A percentile compares a stretch with the other conserved stretches of the same genome.
These are phyloP conservation scores for Tricharina praecox DNA, from an alignment of 495 filamentous ascomycete species.

Conservation along the genomic window DNA sequence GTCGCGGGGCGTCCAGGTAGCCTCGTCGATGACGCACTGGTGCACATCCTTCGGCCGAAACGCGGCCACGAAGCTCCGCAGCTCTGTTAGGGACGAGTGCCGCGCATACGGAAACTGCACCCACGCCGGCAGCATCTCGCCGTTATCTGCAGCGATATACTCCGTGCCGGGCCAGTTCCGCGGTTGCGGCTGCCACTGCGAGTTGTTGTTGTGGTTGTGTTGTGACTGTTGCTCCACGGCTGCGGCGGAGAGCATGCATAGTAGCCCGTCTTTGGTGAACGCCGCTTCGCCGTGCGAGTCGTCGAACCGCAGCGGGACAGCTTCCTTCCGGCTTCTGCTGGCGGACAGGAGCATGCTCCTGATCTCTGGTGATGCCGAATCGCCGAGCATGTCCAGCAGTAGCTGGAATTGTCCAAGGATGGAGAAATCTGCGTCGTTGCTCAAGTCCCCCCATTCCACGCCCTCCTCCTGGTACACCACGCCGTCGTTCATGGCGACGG, in stretches of 20 bases:
- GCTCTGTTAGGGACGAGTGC: conserved; percentile 72
- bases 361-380: conserved; percentile 8
- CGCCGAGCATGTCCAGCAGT: conserved; percentile 16
- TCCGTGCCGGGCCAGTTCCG: conserved; percentile 5
- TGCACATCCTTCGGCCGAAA: conserved; percentile 64
- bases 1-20: conserved; percentile 42
- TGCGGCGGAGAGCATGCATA: conserved; percentile 10
- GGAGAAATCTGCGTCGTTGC: conserved; percentile 20
- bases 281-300: conserved; percentile 6
- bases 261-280: conserved; percentile 5
- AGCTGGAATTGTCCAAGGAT: conserved; percentile 19
- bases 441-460: conserved; percentile 49
- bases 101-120: conserved; percentile 71
- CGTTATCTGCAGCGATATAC: conserved; percentile 9
- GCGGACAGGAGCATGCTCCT: conserved; percentile 13
- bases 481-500: conserved; percentile 44
- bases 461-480: conserved; percentile 53
- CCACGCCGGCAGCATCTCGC: conserved; percentile 27
- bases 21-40: conserved; percentile 61
- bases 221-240: neutral
- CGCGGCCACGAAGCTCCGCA: conserved; percentile 48
- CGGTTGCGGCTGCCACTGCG: neutral
- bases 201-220: no score
- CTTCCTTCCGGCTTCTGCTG: conserved; percentile 18
- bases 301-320: conserved; percentile 11